These are phyloP conservation scores for Blastobotrys chiropterorum DNA, from an alignment of 805 yeast species.

Conservation along the genomic window DNA sequence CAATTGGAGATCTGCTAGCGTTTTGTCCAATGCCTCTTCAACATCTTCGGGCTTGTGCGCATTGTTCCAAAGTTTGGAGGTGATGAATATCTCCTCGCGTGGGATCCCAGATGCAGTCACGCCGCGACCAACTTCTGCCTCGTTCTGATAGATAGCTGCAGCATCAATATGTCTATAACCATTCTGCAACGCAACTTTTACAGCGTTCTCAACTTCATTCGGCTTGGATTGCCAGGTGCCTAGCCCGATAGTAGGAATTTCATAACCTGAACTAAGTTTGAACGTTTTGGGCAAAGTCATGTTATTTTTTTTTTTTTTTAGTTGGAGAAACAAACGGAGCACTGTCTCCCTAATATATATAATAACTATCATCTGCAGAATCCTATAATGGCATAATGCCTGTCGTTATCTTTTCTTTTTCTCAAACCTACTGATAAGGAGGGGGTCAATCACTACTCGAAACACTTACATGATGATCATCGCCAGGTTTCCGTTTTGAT, in stretches of 20 bases:
- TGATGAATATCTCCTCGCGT: conserved; percentile 37
- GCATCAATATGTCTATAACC: conserved; percentile 63
- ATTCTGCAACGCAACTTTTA: conserved; percentile 39
- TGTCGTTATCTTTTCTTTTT: no score
- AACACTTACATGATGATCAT: no score
- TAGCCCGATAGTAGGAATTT: conserved; percentile 46
- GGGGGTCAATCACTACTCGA: no score
- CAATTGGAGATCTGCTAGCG: conserved; percentile 38
- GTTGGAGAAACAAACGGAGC: background rate
- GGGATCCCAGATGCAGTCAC: conserved; percentile 53
- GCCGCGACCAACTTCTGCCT: conserved; percentile 49
- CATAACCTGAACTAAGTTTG: conserved; percentile 46
- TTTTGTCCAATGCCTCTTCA: conserved; percentile 36
- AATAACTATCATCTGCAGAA: no score
- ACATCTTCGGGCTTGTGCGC: conserved; percentile 36
- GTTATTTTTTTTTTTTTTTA: no score
- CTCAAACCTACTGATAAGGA: no score
- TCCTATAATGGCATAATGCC: no score
- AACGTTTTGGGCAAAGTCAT: conserved; percentile 15
- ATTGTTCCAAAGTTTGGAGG: conserved; percentile 34
- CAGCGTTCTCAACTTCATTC: conserved; percentile 28
- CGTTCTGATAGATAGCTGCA: conserved; percentile 53
- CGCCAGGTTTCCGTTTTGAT: no score
- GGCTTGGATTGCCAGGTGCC: conserved; percentile 43
- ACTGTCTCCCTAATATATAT: background rate